phyloP scores from a whole-genome alignment of 2,329 filamentous ascomycete genomes.

The Pseudogymnoascus sp. region DNA sequence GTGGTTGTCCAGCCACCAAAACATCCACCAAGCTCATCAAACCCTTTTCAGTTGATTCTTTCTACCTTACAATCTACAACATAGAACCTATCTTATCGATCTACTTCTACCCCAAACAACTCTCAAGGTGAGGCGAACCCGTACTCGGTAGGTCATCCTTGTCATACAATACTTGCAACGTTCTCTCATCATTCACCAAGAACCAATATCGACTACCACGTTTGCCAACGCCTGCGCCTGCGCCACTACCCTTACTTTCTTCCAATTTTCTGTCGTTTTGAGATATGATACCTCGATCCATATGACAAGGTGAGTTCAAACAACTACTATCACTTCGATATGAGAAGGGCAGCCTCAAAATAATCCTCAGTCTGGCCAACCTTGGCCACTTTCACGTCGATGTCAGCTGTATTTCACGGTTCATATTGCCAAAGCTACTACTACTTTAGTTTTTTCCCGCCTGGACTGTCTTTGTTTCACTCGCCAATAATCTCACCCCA shows the following conservation, averaged over 20 bases:
- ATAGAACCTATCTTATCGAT: background rate
- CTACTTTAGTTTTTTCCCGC: too few species aligned
- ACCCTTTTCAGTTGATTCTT: background rate
- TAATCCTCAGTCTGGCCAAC: background rate
- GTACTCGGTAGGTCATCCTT: background rate
- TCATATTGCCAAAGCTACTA: background rate
- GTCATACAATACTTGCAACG: background rate
- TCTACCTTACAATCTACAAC: background rate
- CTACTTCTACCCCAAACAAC: background rate
- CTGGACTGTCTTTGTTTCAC: background rate
- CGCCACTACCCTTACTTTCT: background rate
- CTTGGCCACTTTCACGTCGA: background rate
- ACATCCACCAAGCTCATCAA: background rate
- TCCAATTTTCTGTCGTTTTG: background rate
- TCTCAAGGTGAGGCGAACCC: background rate
- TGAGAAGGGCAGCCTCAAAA: background rate
- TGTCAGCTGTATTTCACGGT: background rate
- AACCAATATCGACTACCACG: background rate
- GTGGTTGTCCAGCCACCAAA: background rate
- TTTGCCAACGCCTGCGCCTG: background rate
- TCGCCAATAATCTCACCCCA: background rate
- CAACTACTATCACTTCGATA: background rate
- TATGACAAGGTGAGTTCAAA: background rate
- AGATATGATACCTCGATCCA: background rate
- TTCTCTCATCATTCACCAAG: background rate